Evolutionary conservation across 2,329 filamentous ascomycete species (phyloP).

Genomic region (Xylariales sp.): DNA sequence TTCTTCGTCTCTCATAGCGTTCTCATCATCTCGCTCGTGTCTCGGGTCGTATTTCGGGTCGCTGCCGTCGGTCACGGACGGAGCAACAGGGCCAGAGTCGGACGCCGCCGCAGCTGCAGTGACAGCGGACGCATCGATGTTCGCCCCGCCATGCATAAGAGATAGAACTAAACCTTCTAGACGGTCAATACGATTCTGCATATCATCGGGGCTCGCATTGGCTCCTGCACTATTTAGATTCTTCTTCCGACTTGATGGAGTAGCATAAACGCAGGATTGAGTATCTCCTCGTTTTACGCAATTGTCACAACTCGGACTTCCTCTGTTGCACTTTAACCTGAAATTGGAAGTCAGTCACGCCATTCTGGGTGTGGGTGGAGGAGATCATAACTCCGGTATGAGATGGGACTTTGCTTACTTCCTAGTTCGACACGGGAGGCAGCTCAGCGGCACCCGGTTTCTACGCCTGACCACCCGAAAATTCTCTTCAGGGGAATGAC

Average conservation of each 20-base stretch:
- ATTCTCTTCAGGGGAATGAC: constrained; percentile 78
- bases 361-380: background rate
- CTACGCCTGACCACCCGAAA: constrained; percentile 87
- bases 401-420: constrained; percentile 60
- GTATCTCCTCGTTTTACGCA: constrained; percentile 84
- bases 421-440: constrained; percentile 82
- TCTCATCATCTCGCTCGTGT: constrained; percentile 54
- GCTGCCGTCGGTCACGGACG: constrained; percentile 39
- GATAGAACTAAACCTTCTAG: constrained; percentile 88
- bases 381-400: background rate
- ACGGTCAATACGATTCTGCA: constrained; percentile 97
- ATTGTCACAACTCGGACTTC: constrained; percentile 80
- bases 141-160: constrained; percentile 81
- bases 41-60: constrained; percentile 46
- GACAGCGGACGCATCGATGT: constrained; percentile 36
- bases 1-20: constrained; percentile 42
- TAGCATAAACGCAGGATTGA: constrained; percentile 78
- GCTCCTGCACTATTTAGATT: constrained; percentile 52
- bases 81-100: constrained; percentile 17
- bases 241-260: constrained; percentile 67
- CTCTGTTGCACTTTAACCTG: constrained; percentile 77
- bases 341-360: constrained; percentile 27
- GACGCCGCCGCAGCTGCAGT: constrained; percentile 25
- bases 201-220: constrained; percentile 73
- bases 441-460: constrained; percentile 88